phyloP scores from a whole-genome alignment of 2,329 filamentous ascomycete genomes.

The Aaosphaeria arxii region DNA sequence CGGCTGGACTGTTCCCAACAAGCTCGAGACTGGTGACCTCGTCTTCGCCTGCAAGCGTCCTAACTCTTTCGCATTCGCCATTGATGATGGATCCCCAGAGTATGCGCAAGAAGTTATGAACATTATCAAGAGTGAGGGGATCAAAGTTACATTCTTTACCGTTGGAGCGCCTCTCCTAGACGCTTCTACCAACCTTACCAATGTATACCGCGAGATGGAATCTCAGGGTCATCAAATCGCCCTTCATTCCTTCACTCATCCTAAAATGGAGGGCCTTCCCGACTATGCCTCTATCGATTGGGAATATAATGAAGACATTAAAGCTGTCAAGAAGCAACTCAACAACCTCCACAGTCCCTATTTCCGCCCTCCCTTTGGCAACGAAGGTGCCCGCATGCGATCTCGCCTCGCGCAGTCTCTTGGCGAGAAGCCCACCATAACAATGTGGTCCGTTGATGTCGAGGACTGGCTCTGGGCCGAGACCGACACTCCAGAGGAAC shows the following conservation, averaged over 20 bases:
- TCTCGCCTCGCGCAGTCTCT: constrained; percentile 55
- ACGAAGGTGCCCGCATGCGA: constrained; percentile 64
- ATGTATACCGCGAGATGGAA: constrained; percentile 63
- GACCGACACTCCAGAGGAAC: constrained; percentile 61
- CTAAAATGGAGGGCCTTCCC: constrained; percentile 60
- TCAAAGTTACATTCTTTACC: constrained; percentile 70
- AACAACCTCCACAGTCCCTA: constrained; percentile 45
- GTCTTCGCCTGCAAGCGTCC: constrained; percentile 64
- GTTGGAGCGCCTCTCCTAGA: constrained; percentile 63
- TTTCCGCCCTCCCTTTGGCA: constrained; percentile 69
- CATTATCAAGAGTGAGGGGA: constrained; percentile 58
- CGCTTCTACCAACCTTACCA: constrained; percentile 57
- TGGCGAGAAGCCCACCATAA: constrained; percentile 52
- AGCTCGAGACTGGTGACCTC: constrained; percentile 60
- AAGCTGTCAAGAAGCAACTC: constrained; percentile 42
- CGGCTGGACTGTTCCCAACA: constrained; percentile 53
- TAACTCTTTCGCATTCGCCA: constrained; percentile 70
- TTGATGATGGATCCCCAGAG: constrained; percentile 64
- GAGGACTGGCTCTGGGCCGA: constrained; percentile 69
- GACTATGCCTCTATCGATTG: constrained; percentile 56
- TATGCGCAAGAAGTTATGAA: constrained; percentile 60
- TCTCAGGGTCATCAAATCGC: constrained; percentile 65
- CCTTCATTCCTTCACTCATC: constrained; percentile 66
- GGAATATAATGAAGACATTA: constrained; percentile 59
- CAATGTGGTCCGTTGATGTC: constrained; percentile 69